Evolutionary conservation across 2,329 filamentous ascomycete genomes (phyloP).

Genomic region (Decorospora gaudefroyi): DNA sequence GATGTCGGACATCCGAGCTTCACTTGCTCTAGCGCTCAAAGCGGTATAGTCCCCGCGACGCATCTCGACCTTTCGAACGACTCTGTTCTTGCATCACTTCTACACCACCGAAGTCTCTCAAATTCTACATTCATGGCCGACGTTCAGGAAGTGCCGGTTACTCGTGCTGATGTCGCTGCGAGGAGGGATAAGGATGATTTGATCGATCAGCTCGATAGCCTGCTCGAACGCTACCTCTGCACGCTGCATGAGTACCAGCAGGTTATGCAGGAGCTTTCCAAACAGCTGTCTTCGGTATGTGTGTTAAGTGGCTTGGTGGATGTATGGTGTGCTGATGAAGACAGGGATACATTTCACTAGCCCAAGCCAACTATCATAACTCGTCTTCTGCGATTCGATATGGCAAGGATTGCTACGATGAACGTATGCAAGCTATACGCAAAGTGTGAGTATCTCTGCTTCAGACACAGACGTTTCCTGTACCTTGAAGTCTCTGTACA

Average conservation of each 20-base stretch:
- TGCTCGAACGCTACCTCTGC: slow-evolving; percentile 67
- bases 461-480: not conserved
- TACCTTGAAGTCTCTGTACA: not conserved
- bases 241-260: slow-evolving; percentile 69
- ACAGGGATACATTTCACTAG: slow-evolving; percentile 59
- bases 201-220: slow-evolving; percentile 60
- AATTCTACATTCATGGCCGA: slow-evolving; percentile 15
- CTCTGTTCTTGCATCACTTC: slow-evolving; percentile 2
- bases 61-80: not conserved
- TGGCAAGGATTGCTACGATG: slow-evolving; percentile 72
- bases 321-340: not conserved
- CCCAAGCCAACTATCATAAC: slow-evolving; percentile 76
- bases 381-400: slow-evolving; percentile 66
- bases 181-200: slow-evolving; percentile 32
- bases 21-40: slow-evolving; percentile 18
- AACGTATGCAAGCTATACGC: slow-evolving; percentile 68
- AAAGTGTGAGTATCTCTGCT: slow-evolving; percentile 49
- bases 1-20: slow-evolving; percentile 19
- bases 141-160: slow-evolving; percentile 1
- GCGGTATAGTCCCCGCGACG: slow-evolving; percentile 23
- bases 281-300: slow-evolving; percentile 60
- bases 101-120: not conserved
- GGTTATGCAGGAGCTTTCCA: slow-evolving; percentile 60
- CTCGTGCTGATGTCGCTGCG: not conserved
- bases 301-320: not conserved